Conservation (phyloP, 305 asterid species). For the Rubia balearica region DNA sequence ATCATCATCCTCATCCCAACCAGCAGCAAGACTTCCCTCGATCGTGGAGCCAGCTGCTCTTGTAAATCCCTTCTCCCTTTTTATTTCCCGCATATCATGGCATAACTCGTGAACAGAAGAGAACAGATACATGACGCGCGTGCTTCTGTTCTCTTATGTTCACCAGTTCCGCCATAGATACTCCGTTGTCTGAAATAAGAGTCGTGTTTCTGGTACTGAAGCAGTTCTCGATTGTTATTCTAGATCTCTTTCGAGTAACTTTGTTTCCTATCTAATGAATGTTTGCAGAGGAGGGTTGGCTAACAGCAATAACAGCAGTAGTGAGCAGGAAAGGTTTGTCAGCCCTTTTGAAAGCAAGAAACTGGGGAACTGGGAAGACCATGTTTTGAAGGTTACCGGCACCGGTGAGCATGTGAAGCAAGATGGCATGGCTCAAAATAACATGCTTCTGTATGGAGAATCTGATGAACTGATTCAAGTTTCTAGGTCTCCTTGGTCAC, state of each 20-base stretch:
- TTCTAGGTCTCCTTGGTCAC: constrained; percentile 28
- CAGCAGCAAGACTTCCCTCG: constrained; percentile 30
- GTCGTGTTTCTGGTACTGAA: background rate
- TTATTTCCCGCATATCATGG: background rate
- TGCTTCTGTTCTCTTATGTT: background rate
- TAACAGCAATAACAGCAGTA: constrained; percentile 7
- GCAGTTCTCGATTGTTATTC: too few species aligned
- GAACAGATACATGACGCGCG: too few species aligned
- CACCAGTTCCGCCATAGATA: background rate
- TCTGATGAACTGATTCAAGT: constrained; percentile 25
- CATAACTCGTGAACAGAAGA: too few species aligned
- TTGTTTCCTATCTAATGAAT: background rate
- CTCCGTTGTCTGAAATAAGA: background rate
- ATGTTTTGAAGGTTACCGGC: constrained; percentile 9
- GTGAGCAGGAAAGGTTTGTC: constrained; percentile 24
- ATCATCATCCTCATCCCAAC: constrained; percentile 18
- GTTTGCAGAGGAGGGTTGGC: constrained; percentile 28
- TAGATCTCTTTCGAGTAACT: background rate
- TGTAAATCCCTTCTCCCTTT: constrained; percentile 25
- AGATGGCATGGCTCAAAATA: constrained; percentile 22
- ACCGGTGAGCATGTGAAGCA: constrained; percentile 23
- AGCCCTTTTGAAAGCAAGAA: constrained; percentile 29
- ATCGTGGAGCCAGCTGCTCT: constrained; percentile 39
- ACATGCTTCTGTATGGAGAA: constrained; percentile 22
- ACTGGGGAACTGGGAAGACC: constrained; percentile 35